Evolutionary conservation across 2,329 filamentous ascomycete genomes (phyloP), one percentile per base, ranked within the genome.

Genomic region (Aspergillus unguis): DNA sequence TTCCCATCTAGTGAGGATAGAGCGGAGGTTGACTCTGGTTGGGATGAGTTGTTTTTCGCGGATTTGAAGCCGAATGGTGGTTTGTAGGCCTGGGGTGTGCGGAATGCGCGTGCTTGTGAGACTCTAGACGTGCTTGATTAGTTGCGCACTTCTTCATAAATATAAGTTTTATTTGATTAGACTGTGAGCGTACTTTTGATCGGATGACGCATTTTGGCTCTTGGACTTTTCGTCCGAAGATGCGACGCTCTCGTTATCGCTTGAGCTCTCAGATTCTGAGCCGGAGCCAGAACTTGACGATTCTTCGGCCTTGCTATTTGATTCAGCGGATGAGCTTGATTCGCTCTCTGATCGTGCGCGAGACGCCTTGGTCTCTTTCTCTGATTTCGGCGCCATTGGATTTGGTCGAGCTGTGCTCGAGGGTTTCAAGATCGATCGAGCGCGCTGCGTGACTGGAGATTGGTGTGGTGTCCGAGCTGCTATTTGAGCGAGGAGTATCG

Each of bases 51-150:
- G 49, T 67, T 67, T 52, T 69, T 68, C 43, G 66, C 57, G 35
- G 67, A 49, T 48, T 71, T 72, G 63, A 76, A 77, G 28, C 74
- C 75, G n/a, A 60, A 56, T 1, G 75, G 75, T 4, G 74, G 65
- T 57, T 71, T 70, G 66, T 71, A 77, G 9, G 67, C 61, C 56
- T 71, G 65, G 7, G 68, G 55, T 29, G 65, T 62, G 48, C 69
- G 59, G 50, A 63, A 54, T 5, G 49, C 11, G n/a, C 29, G 35
- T 32, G 49, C 7, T 46, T 51, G 29, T 25, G 41, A 50, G 17
- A 35, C 8, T 25, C 49, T 29, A 35, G 55, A 23, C 60, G 44
- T 7, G 42, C 45, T 33, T 53, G 17, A 17, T 17, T 17, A 17
- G 17, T 17, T 17, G 17, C 17, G 17, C 17, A 17, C 17, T 17